phyloP scores from a whole-genome alignment of 441 rosid genomes.

The Pelargonium citronellum region DNA sequence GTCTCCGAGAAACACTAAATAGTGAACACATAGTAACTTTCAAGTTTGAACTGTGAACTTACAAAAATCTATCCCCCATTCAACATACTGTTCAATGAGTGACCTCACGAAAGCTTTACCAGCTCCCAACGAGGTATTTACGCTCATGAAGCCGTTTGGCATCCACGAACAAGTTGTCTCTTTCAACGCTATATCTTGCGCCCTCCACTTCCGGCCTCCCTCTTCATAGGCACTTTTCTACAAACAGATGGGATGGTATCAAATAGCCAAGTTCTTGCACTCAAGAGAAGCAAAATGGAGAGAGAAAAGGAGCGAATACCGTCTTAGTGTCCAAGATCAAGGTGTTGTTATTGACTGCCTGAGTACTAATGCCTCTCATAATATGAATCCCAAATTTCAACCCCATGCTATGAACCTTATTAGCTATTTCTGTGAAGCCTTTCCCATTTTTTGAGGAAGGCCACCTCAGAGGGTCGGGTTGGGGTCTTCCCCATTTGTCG shows the following conservation, averaged over 20 bases:
- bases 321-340: conserved; percentile 51
- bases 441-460: conserved; percentile 81
- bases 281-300: not conserved
- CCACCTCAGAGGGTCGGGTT: conserved; percentile 78
- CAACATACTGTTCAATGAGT: conserved; percentile 68
- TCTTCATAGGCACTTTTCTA: conserved; percentile 63
- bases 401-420: conserved; percentile 69
- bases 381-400: conserved; percentile 93
- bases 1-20: not conserved
- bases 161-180: conserved; percentile 92
- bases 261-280: not conserved
- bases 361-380: conserved; percentile 90
- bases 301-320: conserved; percentile 30
- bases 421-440: conserved; percentile 73
- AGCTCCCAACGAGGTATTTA: conserved; percentile 58
- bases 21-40: not conserved
- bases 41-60: conserved; percentile 22
- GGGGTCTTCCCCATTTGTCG: conserved; percentile 88
- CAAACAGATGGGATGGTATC: not conserved
- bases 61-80: conserved; percentile 95
- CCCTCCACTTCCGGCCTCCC: conserved; percentile 60
- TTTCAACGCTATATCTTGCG: conserved; percentile 66
- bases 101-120: conserved; percentile 87
- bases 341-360: conserved; percentile 69
- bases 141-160: conserved; percentile 82